These are phyloP conservation scores for Nemania diffusa DNA, from an alignment of 2,329 filamentous ascomycete genomes.

Conservation along the genomic window DNA sequence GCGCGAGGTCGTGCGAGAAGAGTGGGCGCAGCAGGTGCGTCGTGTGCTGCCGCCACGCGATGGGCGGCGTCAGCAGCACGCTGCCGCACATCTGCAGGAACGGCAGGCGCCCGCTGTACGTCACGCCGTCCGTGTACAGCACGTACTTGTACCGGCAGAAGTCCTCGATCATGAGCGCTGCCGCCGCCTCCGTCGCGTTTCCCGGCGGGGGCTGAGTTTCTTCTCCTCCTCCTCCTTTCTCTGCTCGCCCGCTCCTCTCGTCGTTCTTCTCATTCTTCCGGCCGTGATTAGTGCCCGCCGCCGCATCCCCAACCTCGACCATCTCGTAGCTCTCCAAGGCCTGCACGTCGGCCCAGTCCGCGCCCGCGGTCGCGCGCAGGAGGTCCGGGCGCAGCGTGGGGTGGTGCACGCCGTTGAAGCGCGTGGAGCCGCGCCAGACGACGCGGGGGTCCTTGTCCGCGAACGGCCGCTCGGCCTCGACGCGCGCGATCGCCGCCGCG, in stretches of 20 bases:
- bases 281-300: too few species aligned
- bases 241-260: not conserved
- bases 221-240: not conserved
- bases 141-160: slow-evolving; percentile 33
- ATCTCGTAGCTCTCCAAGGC: slow-evolving; percentile 24
- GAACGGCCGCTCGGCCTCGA: slow-evolving; percentile 11
- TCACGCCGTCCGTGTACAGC: slow-evolving; percentile 26
- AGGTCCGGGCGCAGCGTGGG: slow-evolving; percentile 23
- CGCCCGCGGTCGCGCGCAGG: slow-evolving; percentile 8
- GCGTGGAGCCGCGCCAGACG: slow-evolving; percentile 23
- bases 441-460: slow-evolving; percentile 23
- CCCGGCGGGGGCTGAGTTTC: not conserved
- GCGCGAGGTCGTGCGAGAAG: slow-evolving; percentile 22
- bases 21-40: slow-evolving; percentile 22
- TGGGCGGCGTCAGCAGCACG: slow-evolving; percentile 18
- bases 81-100: slow-evolving; percentile 29
- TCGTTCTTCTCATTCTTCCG: too few species aligned
- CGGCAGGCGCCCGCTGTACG: slow-evolving; percentile 22
- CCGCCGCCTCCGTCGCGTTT: not conserved
- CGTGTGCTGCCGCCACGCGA: slow-evolving; percentile 28
- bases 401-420: slow-evolving; percentile 17
- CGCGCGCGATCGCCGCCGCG: slow-evolving; percentile 4
- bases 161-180: slow-evolving; percentile 22
- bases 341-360: slow-evolving; percentile 23
- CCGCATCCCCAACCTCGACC: not conserved